Percentiles rank a stretch among this genome's conserved stretches.
phyloP scores from a whole-genome alignment of 1,139 yeast genomes.

The Suhomyces coccinellae region DNA sequence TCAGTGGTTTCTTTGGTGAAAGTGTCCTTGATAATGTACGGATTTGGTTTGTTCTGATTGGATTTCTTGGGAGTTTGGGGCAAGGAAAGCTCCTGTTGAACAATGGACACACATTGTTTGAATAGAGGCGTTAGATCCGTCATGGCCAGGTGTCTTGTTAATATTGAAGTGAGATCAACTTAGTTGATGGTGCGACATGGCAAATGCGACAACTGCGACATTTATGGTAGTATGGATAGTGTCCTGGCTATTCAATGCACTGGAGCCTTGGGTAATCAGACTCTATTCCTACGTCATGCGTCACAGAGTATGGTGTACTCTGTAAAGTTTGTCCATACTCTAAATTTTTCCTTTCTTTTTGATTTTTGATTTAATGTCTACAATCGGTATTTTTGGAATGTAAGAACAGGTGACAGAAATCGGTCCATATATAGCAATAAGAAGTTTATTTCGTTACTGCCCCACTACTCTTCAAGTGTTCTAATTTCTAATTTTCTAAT shows the following conservation, averaged over 20 bases:
- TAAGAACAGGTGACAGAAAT: not conserved
- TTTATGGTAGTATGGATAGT: not conserved
- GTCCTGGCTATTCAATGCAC: no score
- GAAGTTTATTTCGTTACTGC: not conserved
- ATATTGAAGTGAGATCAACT: not conserved
- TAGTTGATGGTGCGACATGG: not conserved
- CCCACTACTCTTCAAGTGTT: no score
- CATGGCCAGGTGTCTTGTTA: conserved; percentile 30
- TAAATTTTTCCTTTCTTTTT: no score
- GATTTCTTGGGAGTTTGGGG: conserved; percentile 13
- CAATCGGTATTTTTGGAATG: no score
- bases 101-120: conserved; percentile 47
- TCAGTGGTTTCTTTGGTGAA: conserved; percentile 53
- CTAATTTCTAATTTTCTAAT: no score
- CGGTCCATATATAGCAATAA: not conserved
- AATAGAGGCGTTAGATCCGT: conserved; percentile 55
- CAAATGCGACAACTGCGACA: not conserved
- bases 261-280: no score
- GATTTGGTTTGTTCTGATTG: conserved; percentile 9
- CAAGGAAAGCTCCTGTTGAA: conserved; percentile 30
- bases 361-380: no score
- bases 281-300: no score
- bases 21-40: conserved; percentile 42
- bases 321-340: no score
- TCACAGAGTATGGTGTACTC: not conserved